Conservation (phyloP, 2,329 filamentous ascomycete species). For the Thelonectria olida region DNA sequence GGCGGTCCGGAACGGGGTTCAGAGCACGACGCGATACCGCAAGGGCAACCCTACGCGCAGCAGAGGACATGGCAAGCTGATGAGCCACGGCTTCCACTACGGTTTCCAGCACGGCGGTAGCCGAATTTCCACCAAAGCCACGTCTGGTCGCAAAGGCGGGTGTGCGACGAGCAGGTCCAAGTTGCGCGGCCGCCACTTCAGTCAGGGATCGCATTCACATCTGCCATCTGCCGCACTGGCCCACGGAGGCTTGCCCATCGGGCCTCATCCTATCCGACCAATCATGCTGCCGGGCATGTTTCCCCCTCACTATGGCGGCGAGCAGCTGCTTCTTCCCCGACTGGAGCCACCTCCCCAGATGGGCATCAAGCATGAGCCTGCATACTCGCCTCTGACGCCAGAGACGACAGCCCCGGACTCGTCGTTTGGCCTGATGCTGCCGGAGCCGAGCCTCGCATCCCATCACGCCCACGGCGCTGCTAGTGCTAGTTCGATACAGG, state of each 20-base stretch:
- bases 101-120: constrained; percentile 32
- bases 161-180: constrained; percentile 41
- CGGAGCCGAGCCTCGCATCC: constrained; percentile 28
- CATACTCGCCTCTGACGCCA: constrained; percentile 34
- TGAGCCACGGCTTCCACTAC: constrained; percentile 26
- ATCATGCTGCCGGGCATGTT: constrained; percentile 36
- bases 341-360: constrained; percentile 35
- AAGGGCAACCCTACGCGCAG: constrained; percentile 54
- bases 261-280: constrained; percentile 22
- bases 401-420: constrained; percentile 24
- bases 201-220: constrained; percentile 31
- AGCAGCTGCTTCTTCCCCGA: constrained; percentile 31
- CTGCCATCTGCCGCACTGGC: constrained; percentile 9
- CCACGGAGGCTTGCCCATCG: constrained; percentile 25
- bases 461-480: constrained; percentile 10
- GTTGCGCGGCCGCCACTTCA: constrained; percentile 35
- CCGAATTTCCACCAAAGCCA: constrained; percentile 42
- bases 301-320: constrained; percentile 29
- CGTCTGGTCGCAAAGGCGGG: constrained; percentile 47
- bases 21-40: constrained; percentile 85
- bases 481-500: background rate
- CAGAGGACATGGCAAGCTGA: constrained; percentile 20
- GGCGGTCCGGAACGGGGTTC: constrained; percentile 76
- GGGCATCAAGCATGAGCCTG: constrained; percentile 27
- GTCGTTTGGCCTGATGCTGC: constrained; percentile 32